Percentiles rank a stretch among this genome's conserved stretches.
These are phyloP conservation scores for Diplodia intermedia DNA, from an alignment of 2,329 filamentous ascomycete species.

Conservation along the genomic window DNA sequence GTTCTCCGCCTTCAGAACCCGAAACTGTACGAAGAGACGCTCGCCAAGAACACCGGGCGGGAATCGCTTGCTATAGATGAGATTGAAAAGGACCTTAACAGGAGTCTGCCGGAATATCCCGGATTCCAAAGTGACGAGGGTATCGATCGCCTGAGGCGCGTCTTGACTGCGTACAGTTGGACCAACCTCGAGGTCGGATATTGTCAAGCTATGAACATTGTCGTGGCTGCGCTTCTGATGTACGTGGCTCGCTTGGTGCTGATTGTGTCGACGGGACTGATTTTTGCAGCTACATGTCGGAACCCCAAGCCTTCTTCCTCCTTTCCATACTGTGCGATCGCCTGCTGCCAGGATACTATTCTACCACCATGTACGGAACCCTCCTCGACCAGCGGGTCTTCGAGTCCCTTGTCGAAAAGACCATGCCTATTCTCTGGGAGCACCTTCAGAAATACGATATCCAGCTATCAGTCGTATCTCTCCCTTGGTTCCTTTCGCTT, in stretches of 20 bases:
- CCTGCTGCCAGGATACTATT: constrained; percentile 94
- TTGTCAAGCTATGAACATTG: constrained; percentile 99
- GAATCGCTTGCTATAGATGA: constrained; percentile 97
- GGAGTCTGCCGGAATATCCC: constrained; percentile 94
- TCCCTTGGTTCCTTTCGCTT: constrained; percentile 96
- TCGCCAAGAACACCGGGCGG: constrained; percentile 81
- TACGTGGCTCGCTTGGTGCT: constrained; percentile 48
- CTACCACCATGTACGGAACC: constrained; percentile 98
- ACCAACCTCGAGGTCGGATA: constrained; percentile 94
- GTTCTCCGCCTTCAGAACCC: constrained; percentile 88
- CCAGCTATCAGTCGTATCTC: constrained; percentile 93
- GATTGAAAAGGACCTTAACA: constrained; percentile 97
- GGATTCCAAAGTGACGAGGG: constrained; percentile 97
- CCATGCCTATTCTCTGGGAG: constrained; percentile 98
- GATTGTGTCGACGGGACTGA: constrained; percentile 39
- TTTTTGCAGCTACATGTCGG: constrained; percentile 79
- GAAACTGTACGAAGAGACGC: constrained; percentile 80
- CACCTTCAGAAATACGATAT: constrained; percentile 97
- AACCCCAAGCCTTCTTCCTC: constrained; percentile 92
- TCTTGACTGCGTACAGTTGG: constrained; percentile 98
- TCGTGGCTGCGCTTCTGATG: constrained; percentile 95
- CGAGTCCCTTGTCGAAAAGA: constrained; percentile 96
- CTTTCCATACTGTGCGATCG: constrained; percentile 91
- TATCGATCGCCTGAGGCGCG: constrained; percentile 85
- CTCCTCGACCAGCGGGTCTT: constrained; percentile 96